Evolutionary conservation across 164 flowering plant species (phyloP).

Genomic region (Protea cynaroides): DNA sequence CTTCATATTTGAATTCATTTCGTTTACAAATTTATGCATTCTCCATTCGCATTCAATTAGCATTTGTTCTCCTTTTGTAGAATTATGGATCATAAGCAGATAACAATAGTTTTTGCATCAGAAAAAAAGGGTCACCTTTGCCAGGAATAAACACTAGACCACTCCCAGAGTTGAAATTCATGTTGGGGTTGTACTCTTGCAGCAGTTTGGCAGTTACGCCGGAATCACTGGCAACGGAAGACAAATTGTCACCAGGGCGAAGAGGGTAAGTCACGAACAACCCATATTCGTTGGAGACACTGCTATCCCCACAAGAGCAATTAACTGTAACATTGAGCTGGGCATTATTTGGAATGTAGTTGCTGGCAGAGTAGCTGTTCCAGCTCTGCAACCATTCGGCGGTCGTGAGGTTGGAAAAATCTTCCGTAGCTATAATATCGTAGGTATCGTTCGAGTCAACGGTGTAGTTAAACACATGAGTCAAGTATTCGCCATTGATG

Average conservation of each 20-base stretch:
- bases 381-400: constrained; percentile 3
- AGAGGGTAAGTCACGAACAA: constrained; percentile 49
- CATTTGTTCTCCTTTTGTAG: too few relatives aligned
- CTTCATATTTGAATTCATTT: too few relatives aligned
- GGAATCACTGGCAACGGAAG: constrained; percentile 15
- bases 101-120: not conserved
- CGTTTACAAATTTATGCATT: not conserved
- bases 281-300: constrained; percentile 31
- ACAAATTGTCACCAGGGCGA: constrained; percentile 25
- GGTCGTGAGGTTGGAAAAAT: constrained; percentile 26
- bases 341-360: constrained; percentile 14
- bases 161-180: constrained; percentile 21
- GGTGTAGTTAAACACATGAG: constrained; percentile 15
- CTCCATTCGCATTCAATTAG: not conserved
- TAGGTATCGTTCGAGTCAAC: constrained; percentile 16
- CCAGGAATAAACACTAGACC: constrained; percentile 32
- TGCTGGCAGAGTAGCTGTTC: constrained; percentile 9
- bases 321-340: constrained; percentile 34
- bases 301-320: constrained; percentile 41
- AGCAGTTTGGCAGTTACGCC: constrained; percentile 15
- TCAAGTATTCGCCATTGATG: constrained; percentile 17
- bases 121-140: constrained; percentile 21
- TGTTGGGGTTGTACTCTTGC: constrained; percentile 23
- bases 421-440: constrained; percentile 3
- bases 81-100: not conserved